These are phyloP conservation scores for Cronartium quercuum DNA, from an alignment of 1,284 basidiomycete genomes.

Conservation along the genomic window DNA sequence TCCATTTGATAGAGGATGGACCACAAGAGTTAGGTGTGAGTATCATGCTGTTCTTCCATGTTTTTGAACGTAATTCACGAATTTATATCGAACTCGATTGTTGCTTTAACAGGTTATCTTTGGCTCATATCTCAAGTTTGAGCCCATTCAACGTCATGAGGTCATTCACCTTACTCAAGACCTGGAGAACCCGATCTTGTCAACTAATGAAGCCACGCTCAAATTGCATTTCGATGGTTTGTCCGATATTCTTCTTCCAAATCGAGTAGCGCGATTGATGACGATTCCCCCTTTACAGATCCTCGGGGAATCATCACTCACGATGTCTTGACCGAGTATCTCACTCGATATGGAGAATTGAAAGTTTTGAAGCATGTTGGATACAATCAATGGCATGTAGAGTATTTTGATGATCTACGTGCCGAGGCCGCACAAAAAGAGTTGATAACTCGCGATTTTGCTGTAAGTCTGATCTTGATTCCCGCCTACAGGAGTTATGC, in stretches of 20 bases:
- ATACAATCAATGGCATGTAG: conserved; percentile 18
- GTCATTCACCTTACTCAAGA: conserved; percentile 35
- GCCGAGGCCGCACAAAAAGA: conserved; percentile 27
- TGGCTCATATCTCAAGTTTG: conserved; percentile 30
- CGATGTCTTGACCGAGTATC: conserved; percentile 27
- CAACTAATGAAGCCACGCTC: conserved; percentile 29
- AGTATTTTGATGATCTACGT: conserved; percentile 33
- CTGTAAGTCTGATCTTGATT: not conserved
- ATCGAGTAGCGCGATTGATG: too few species aligned
- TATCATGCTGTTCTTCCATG: not conserved
- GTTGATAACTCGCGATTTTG: conserved; percentile 26
- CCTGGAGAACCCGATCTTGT: conserved; percentile 29
- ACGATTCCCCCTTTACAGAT: not conserved
- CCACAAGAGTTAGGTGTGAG: conserved; percentile 21
- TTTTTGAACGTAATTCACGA: not conserved
- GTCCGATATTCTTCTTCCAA: not conserved
- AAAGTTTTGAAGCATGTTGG: conserved; percentile 17
- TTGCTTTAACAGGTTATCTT: conserved; percentile 7
- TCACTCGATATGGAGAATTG: conserved; percentile 31
- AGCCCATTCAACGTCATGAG: conserved; percentile 24
- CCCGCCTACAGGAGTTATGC: not conserved
- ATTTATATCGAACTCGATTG: not conserved
- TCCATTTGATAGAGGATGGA: conserved; percentile 19
- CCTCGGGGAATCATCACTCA: conserved; percentile 33
- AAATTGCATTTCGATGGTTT: conserved; percentile 29